Conservation (phyloP, 768 basidiomycete genomes). For the Panaeolus papilionaceus region DNA sequence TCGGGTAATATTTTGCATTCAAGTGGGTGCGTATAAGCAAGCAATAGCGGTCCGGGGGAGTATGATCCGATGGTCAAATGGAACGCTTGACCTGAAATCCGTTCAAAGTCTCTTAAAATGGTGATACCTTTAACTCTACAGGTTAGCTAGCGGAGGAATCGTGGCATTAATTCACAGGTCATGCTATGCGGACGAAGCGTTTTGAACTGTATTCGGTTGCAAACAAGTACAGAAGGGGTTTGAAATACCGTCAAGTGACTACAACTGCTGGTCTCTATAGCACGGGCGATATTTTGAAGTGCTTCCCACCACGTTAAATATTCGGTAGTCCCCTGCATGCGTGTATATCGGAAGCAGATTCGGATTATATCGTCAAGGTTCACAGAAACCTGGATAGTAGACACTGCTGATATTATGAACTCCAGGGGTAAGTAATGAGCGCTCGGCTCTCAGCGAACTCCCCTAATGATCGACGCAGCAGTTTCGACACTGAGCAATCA, state of each 20-base stretch:
- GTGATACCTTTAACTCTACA: neutral
- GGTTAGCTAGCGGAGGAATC: neutral
- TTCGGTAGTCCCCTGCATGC: neutral
- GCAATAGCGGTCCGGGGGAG: neutral
- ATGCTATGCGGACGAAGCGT: neutral
- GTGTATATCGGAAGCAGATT: neutral
- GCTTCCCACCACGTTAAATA: neutral
- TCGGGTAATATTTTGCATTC: neutral
- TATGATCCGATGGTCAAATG: too few species aligned
- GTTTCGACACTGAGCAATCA: neutral
- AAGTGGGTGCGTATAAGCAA: neutral
- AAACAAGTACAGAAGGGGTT: neutral
- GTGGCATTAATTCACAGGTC: neutral
- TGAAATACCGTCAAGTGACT: neutral
- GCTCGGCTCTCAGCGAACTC: neutral
- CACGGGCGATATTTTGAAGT: neutral
- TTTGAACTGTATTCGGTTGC: neutral
- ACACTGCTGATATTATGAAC: too few species aligned
- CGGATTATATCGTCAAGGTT: neutral
- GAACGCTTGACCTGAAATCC: too few species aligned
- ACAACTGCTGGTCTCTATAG: neutral
- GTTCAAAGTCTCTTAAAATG: too few species aligned
- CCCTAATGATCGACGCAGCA: too few species aligned
- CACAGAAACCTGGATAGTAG: too few species aligned
- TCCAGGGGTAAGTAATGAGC: too few species aligned